These are phyloP conservation scores for Diaporthe ilicicola DNA, from an alignment of 2,329 filamentous ascomycete species.

Conservation along the genomic window DNA sequence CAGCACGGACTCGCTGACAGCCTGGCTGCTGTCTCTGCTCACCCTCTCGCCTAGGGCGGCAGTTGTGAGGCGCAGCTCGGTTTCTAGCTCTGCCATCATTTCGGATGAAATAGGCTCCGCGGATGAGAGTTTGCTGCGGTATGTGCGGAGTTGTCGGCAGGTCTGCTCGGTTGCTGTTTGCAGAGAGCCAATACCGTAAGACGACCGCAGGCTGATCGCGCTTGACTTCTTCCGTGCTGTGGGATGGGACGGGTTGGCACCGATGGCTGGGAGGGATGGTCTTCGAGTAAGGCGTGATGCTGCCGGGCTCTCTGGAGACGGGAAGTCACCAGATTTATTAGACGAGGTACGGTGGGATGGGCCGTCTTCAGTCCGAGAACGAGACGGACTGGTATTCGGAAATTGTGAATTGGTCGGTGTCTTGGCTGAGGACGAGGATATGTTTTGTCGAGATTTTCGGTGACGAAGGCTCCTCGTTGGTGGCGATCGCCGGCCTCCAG, in stretches of 20 bases:
- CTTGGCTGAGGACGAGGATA: slow-evolving; percentile 46
- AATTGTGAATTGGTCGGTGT: slow-evolving; percentile 46
- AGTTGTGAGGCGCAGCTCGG: slow-evolving; percentile 69
- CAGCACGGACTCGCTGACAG: slow-evolving; percentile 66
- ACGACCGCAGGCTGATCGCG: slow-evolving; percentile 53
- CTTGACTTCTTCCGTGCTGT: slow-evolving; percentile 58
- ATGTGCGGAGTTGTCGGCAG: slow-evolving; percentile 68
- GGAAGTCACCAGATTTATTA: slow-evolving; percentile 54
- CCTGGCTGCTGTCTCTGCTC: slow-evolving; percentile 59
- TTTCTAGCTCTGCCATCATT: slow-evolving; percentile 68
- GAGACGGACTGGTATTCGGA: slow-evolving; percentile 50
- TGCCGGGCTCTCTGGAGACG: slow-evolving; percentile 53
- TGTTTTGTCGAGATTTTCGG: slow-evolving; percentile 62
- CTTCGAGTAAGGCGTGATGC: slow-evolving; percentile 56
- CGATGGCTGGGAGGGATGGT: slow-evolving; percentile 63
- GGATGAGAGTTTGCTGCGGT: slow-evolving; percentile 69
- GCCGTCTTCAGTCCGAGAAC: slow-evolving; percentile 47
- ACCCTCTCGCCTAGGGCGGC: slow-evolving; percentile 67
- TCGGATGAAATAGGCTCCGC: slow-evolving; percentile 64
- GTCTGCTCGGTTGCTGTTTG: slow-evolving; percentile 72
- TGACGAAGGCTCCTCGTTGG: slow-evolving; percentile 59
- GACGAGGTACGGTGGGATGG: slow-evolving; percentile 58
- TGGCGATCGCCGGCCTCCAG: slow-evolving; percentile 62
- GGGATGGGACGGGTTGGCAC: slow-evolving; percentile 40
- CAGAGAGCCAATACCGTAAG: slow-evolving; percentile 59